Conservation (phyloP, 2,329 filamentous ascomycete species). For the Penicillium frequentans region DNA sequence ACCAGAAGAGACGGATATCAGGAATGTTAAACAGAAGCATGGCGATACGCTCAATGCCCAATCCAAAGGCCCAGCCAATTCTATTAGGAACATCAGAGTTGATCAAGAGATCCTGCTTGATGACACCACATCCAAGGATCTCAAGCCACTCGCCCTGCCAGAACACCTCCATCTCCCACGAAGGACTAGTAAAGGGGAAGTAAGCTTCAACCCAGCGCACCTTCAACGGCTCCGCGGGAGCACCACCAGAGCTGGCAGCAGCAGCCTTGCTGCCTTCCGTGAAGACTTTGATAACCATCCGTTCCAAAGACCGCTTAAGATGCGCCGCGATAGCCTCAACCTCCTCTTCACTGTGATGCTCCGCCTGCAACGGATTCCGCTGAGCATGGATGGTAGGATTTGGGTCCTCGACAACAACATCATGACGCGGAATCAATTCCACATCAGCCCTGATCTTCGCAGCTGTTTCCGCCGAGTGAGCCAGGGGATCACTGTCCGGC, state of each 20-base stretch:
- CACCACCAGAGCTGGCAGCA: conserved; percentile 48
- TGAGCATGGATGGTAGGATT: conserved; percentile 75
- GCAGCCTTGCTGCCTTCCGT: conserved; percentile 70
- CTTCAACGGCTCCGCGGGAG: conserved; percentile 69
- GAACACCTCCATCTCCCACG: conserved; percentile 94
- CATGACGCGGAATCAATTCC: conserved; percentile 68
- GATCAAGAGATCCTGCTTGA: conserved; percentile 77
- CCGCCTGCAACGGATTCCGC: conserved; percentile 77
- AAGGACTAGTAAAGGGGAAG: conserved; percentile 95
- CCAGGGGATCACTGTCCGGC: conserved; percentile 33
- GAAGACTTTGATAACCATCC: conserved; percentile 89
- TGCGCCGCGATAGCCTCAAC: conserved; percentile 80
- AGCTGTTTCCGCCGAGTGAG: conserved; percentile 49
- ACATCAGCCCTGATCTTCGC: conserved; percentile 68
- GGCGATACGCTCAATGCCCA: conserved; percentile 90
- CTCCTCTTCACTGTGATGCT: conserved; percentile 71
- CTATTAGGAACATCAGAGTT: conserved; percentile 73
- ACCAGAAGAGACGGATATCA: conserved; percentile 97
- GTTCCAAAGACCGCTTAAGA: conserved; percentile 83
- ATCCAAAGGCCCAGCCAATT: conserved; percentile 91
- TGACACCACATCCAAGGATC: conserved; percentile 87
- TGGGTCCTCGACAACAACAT: conserved; percentile 77
- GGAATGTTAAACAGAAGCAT: conserved; percentile 97
- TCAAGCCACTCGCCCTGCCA: conserved; percentile 96
- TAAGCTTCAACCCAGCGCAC: conserved; percentile 96